Conservation (phyloP, 306 rosid species). For the Gastrolobium bilobum region DNA sequence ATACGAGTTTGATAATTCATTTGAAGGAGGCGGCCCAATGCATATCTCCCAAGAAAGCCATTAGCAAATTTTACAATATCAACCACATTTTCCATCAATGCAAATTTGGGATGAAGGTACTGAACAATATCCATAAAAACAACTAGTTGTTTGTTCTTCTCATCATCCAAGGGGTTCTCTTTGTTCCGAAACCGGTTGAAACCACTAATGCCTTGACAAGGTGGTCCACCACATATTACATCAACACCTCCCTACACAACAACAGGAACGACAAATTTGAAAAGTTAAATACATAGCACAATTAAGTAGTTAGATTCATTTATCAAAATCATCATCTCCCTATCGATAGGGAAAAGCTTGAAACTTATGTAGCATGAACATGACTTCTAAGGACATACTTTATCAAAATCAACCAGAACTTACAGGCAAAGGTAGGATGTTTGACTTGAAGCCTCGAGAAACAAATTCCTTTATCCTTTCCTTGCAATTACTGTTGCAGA, state of each 20-base stretch:
- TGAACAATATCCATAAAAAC: slow-evolving; percentile 82
- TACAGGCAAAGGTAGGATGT: slow-evolving; percentile 75
- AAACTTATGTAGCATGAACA: background rate
- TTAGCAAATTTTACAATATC: slow-evolving; percentile 82
- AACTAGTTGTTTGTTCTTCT: slow-evolving; percentile 78
- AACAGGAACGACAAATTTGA: background rate
- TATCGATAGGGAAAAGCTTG: background rate
- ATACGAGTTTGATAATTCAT: slow-evolving; percentile 91
- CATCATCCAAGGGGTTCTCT: slow-evolving; percentile 78
- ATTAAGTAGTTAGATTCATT: background rate
- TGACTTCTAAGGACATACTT: background rate
- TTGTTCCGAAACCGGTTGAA: slow-evolving; percentile 79
- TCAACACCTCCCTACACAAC: slow-evolving; percentile 72
- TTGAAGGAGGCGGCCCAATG: slow-evolving; percentile 81
- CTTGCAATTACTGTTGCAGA: slow-evolving; percentile 64
- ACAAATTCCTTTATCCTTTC: slow-evolving; percentile 64
- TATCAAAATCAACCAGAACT: slow-evolving; percentile 34
- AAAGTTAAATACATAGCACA: background rate
- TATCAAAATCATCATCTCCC: slow-evolving; percentile 58
- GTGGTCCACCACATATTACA: slow-evolving; percentile 93
- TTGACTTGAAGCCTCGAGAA: slow-evolving; percentile 54
- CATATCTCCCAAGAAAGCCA: slow-evolving; percentile 92
- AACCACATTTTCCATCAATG: slow-evolving; percentile 88
- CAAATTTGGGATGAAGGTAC: slow-evolving; percentile 73
- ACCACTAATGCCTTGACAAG: slow-evolving; percentile 96